Evolutionary conservation across 371 early-diverging fungal species (phyloP), one percentile per base, ranked within the genome.

Genomic region (Batrachochytrium dendrobatidis): DNA sequence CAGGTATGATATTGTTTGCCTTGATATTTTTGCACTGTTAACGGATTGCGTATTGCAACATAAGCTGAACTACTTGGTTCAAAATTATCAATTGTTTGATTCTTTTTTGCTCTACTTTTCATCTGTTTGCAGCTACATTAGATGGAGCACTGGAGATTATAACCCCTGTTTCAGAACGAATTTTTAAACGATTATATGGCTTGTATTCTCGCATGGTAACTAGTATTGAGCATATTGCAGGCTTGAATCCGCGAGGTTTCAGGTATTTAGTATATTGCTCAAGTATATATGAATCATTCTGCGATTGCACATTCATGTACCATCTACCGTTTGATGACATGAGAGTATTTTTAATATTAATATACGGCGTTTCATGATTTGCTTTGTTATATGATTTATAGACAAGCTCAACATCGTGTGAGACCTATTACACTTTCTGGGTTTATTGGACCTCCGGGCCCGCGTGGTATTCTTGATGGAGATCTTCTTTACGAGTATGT

Each of bases 211-310:
- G 86, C 31, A 73, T 97, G 60, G 86, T 91, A 20, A 88, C 85
- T 60, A 79, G 83, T 24, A 55, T 91, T 0, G 88, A 85, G 55
- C 92, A 90, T 58, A 72, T 83, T 26, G 94, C 92, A 6, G 96
- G 94, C 10, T 69, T 98, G 33, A 96, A 98, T 65, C 95, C 99
- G 1, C 79, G 91, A 52, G 93, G 92, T 7, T 94, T 58, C 58
- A 53, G 73, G 70, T 73, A 65, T 7, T 49, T 48, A 22, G 39
- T 12, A n/a, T n/a, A n/a, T n/a, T n/a, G n/a, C 29, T 25, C 25
- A 33, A 25, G 12, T 30, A 15, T n/a, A 18, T 55, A 57, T 60
- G 24, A 22, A 44, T 10, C 28, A 22, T 45, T 59, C 46, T 34
- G 34, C 29, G 15, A n/a, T 39, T 8, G 25, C 3, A 24, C 29